phyloP scores from a whole-genome alignment of 2,329 filamentous ascomycete genomes.

The Teratosphaeria gauchensis region DNA sequence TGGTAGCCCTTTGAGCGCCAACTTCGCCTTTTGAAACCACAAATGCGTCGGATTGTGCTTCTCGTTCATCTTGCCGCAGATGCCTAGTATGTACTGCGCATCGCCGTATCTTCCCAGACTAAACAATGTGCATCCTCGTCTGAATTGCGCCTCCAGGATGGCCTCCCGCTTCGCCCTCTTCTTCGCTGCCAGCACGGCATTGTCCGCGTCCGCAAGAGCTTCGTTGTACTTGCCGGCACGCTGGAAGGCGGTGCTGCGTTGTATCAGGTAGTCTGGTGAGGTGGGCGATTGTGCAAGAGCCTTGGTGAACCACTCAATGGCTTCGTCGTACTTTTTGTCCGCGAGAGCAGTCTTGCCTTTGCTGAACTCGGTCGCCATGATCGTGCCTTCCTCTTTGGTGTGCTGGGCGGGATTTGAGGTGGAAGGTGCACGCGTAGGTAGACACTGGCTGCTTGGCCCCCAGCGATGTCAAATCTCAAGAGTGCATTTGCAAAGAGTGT shows the following conservation, averaged over 20 bases:
- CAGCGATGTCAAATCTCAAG: not conserved
- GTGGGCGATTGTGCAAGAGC: conserved; percentile 54
- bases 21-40: conserved; percentile 49
- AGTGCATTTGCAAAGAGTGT: too few relatives aligned
- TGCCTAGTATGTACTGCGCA: conserved; percentile 59
- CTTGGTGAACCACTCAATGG: conserved; percentile 57
- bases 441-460: not conserved
- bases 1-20: conserved; percentile 41
- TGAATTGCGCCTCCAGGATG: conserved; percentile 72
- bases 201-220: conserved; percentile 38
- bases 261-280: conserved; percentile 70
- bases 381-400: not conserved
- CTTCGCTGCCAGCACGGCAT: conserved; percentile 54
- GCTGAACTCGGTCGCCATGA: conserved; percentile 28
- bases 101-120: conserved; percentile 64
- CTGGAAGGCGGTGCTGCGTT: conserved; percentile 70
- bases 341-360: conserved; percentile 54
- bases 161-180: conserved; percentile 64
- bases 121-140: conserved; percentile 65
- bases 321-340: conserved; percentile 53
- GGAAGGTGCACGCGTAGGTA: not conserved
- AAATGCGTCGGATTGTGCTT: conserved; percentile 46
- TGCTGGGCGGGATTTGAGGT: not conserved
- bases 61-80: conserved; percentile 44
- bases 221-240: conserved; percentile 43